Base-by-base conservation (phyloP, 768 basidiomycete species). In the Lactifluus echinatus region DNA sequence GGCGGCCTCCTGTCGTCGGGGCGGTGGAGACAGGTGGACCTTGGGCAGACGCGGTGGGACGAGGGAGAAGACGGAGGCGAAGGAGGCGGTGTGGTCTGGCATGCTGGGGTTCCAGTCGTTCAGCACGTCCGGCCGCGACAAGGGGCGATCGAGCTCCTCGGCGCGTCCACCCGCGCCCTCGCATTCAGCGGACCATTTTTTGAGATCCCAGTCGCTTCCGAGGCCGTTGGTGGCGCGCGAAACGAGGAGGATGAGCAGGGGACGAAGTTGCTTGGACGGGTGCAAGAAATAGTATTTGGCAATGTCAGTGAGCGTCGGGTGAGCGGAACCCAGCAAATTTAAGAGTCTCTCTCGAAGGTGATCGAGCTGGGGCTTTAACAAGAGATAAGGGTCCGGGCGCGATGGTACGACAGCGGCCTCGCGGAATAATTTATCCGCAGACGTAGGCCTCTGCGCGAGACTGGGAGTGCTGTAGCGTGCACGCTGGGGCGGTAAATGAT, bases 191-290 rank as follows among this genome's bases (percentile, higher is more conserved):
- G 76, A 77, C 80, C 81, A 83, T 45, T 71, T 67, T 61, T 83
- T 86, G 53, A 72, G 68, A 19, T 78, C 70, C 80, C 85, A 95
- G 40, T 74, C 70, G 2, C 73, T 67, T 4, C 89, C 89, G 31
- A 95, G 74, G 1, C 95, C 95, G 67, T 98, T 98, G 24, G 93
- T 96, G 8, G 94, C 96, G 56, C 87, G 85, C 17, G 89, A 76
- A 71, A 96, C 89, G 33, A 99, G 80, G 21, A 99, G 79, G 15
- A 97, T 89, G 34, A 97, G 74, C 52, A 93, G 73, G 2, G 96
- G 93, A 6, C 96, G 82, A 26, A 98, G 76, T 67, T 97, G 93
- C 67, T 93, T 93, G 11, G 92, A 89, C 14, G 87, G 85, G 57
- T 89, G 83, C 48, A 85, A 73, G 69, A 97, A 97, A 74, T 96